phyloP scores from a whole-genome alignment of 2,329 filamentous ascomycete species.

The Hymenotorrendiella dingleyae region DNA sequence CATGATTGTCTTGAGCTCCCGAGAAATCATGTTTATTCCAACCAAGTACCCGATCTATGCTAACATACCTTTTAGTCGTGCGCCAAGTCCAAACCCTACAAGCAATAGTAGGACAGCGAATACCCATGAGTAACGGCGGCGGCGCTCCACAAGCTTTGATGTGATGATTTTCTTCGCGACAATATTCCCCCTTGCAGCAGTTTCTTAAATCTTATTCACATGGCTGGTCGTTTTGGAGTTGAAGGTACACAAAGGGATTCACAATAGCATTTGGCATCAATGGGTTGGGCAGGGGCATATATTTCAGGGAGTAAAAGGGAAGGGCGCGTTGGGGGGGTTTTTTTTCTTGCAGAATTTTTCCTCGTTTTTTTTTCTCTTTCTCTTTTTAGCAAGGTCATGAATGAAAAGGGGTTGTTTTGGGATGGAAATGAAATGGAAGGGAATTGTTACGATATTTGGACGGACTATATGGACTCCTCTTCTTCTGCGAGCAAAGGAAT shows the following conservation, averaged over 20 bases:
- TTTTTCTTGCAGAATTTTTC: background rate
- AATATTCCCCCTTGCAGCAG: background rate
- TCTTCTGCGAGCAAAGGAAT: too few relatives aligned
- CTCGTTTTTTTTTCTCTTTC: background rate
- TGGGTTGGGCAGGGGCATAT: too few relatives aligned
- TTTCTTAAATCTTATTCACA: background rate
- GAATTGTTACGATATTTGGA: constrained; percentile 2
- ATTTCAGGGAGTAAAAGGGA: too few relatives aligned
- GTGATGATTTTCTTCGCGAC: constrained; percentile 4
- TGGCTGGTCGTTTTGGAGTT: too few relatives aligned
- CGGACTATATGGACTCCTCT: too few relatives aligned
- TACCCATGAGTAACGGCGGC: too few relatives aligned
- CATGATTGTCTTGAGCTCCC: too few relatives aligned
- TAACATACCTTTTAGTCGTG: constrained; percentile 11
- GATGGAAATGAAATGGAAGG: background rate
- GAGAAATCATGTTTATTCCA: too few relatives aligned
- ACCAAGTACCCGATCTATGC: background rate
- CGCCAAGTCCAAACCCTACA: constrained; percentile 19
- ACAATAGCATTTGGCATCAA: too few relatives aligned
- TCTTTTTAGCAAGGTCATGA: background rate
- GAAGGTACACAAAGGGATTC: too few relatives aligned
- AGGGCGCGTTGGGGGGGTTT: too few relatives aligned
- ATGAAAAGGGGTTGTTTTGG: background rate
- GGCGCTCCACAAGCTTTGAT: constrained; percentile 15
- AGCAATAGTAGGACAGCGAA: constrained; percentile 15